Percentiles rank a stretch among this genome's conserved stretches.
Conservation (phyloP, 352 stramenopile genomes). For the Phytophthora meadii region DNA sequence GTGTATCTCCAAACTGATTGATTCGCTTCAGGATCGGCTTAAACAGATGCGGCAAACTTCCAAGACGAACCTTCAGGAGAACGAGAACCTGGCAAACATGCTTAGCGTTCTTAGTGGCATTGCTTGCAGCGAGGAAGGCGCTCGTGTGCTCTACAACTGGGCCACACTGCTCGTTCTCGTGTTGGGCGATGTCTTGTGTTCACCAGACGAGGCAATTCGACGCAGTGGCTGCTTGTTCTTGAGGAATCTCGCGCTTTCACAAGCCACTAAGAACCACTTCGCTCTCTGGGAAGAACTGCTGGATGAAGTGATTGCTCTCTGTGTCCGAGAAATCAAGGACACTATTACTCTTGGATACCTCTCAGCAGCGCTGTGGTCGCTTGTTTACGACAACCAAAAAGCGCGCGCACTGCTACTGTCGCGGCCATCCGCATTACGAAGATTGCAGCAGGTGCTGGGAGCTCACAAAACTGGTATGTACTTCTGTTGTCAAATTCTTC, state of each 20-base stretch:
- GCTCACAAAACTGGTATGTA: slow-evolving; percentile 26
- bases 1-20: slow-evolving; percentile 45
- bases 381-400: slow-evolving; percentile 76
- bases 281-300: slow-evolving; percentile 62
- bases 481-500: no score
- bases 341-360: slow-evolving; percentile 29
- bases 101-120: slow-evolving; percentile 53
- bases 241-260: slow-evolving; percentile 68
- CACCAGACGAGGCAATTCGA: slow-evolving; percentile 31
- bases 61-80: slow-evolving; percentile 41
- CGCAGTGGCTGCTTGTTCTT: slow-evolving; percentile 51
- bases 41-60: slow-evolving; percentile 41
- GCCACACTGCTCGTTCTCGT: slow-evolving; percentile 43
- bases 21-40: slow-evolving; percentile 47
- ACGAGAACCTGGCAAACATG: slow-evolving; percentile 48
- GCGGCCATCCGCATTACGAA: slow-evolving; percentile 32
- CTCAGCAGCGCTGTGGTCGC: slow-evolving; percentile 53
- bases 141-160: slow-evolving; percentile 43
- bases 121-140: slow-evolving; percentile 54
- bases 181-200: slow-evolving; percentile 57
- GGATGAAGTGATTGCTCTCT: slow-evolving; percentile 41
- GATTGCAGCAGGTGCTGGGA: slow-evolving; percentile 40
- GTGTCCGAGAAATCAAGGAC: slow-evolving; percentile 17
- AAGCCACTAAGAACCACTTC: slow-evolving; percentile 61
- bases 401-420: slow-evolving; percentile 51